Conservation (phyloP, 768 basidiomycete species). For the Suillus americanus region DNA sequence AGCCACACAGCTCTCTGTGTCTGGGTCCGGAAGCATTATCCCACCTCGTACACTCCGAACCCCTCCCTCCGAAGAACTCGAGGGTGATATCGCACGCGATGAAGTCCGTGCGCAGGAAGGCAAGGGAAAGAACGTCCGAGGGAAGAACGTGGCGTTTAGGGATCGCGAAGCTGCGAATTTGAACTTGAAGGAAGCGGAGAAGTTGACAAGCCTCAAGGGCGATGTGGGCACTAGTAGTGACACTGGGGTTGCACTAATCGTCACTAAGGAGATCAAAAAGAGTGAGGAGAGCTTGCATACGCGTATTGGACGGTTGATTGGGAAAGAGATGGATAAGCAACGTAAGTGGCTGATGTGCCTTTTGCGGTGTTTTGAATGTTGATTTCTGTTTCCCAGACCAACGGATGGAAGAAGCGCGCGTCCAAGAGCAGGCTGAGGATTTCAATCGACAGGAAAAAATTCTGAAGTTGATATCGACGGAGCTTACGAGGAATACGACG, state of each 20-base stretch:
- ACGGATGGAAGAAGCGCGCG: constrained; percentile 80
- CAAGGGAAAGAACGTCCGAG: constrained; percentile 48
- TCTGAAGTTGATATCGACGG: constrained; percentile 82
- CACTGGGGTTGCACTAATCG: constrained; percentile 51
- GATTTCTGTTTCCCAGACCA: constrained; percentile 50
- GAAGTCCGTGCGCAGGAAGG: constrained; percentile 52
- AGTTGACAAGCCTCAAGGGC: constrained; percentile 12
- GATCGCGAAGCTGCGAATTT: constrained; percentile 36
- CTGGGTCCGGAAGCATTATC: constrained; percentile 9
- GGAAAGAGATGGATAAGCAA: constrained; percentile 89
- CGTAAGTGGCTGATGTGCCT: constrained; percentile 47
- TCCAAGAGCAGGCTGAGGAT: constrained; percentile 76
- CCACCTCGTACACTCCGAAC: constrained; percentile 54
- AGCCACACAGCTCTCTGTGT: constrained; percentile 13
- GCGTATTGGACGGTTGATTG: constrained; percentile 75
- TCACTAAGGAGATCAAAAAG: constrained; percentile 78
- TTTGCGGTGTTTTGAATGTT: constrained; percentile 1
- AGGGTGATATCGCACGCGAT: constrained; percentile 61
- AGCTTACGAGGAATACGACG: constrained; percentile 84
- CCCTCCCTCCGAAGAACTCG: constrained; percentile 74
- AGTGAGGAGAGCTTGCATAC: constrained; percentile 78
- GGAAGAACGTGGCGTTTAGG: constrained; percentile 64
- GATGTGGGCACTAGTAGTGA: constrained; percentile 44
- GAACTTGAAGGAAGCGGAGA: constrained; percentile 25
- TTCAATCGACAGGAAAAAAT: constrained; percentile 87